Conservation (phyloP, 306 rosid genomes). For the Vigna unguiculata region DNA sequence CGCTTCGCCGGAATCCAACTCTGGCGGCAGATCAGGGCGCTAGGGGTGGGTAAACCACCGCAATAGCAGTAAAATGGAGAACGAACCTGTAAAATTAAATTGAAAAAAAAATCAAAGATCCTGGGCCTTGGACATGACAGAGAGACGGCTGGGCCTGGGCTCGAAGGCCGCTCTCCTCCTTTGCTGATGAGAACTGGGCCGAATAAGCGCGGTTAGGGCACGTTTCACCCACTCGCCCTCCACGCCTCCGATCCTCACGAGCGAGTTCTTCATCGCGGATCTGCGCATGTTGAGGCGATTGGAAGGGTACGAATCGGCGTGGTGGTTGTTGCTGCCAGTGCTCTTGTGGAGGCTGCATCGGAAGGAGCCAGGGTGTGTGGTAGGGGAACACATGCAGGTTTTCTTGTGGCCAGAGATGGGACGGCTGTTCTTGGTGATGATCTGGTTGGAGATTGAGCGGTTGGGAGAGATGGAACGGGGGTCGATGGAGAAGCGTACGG, state of each 20-base stretch:
- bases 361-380: slow-evolving; percentile 89
- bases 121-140: slow-evolving; percentile 66
- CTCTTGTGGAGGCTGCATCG: slow-evolving; percentile 91
- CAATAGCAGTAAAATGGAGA: slow-evolving; percentile 45
- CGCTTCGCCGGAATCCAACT: slow-evolving; percentile 44
- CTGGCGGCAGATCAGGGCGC: slow-evolving; percentile 52
- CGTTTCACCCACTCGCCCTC: slow-evolving; percentile 97
- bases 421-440: slow-evolving; percentile 59
- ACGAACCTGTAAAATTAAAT: slow-evolving; percentile 50
- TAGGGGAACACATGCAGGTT: slow-evolving; percentile 95
- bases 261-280: slow-evolving; percentile 95
- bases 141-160: slow-evolving; percentile 84
- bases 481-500: slow-evolving; percentile 80
- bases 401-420: slow-evolving; percentile 68
- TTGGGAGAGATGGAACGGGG: slow-evolving; percentile 83
- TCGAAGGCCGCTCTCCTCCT: slow-evolving; percentile 70
- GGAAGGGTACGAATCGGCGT: slow-evolving; percentile 56
- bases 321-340: slow-evolving; percentile 8
- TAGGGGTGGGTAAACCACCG: slow-evolving; percentile 33
- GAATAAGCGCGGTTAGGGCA: slow-evolving; percentile 82
- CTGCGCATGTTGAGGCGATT: slow-evolving; percentile 83
- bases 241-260: slow-evolving; percentile 89
- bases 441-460: slow-evolving; percentile 67
- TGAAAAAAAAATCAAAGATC: slow-evolving; percentile 46
- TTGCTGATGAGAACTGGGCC: slow-evolving; percentile 93